These are phyloP conservation scores for Setaria italica DNA, from an alignment of 202 grass and related monocot genomes.

Conservation along the genomic window DNA sequence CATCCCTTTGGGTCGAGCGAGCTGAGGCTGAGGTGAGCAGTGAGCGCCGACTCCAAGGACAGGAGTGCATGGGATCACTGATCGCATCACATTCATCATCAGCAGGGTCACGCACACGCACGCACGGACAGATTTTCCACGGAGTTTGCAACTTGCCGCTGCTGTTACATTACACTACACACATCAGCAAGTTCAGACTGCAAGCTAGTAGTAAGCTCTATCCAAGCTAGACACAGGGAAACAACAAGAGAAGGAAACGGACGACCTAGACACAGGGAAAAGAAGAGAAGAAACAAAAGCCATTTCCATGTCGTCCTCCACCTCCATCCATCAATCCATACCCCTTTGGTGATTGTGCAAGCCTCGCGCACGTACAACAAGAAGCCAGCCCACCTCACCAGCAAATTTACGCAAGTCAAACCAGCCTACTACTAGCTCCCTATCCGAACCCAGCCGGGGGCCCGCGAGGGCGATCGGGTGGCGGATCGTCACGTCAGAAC, in stretches of 20 bases:
- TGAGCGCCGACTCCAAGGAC: conserved; percentile 8
- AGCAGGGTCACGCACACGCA: not conserved
- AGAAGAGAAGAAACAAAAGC: not conserved
- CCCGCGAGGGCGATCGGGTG: not conserved
- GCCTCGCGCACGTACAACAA: conserved; percentile 32
- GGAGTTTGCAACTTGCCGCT: conserved; percentile 23
- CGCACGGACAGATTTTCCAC: conserved; percentile 26
- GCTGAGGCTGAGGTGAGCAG: not conserved
- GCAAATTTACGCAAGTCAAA: conserved; percentile 46
- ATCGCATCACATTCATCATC: conserved; percentile 30
- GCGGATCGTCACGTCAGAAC: conserved; percentile 43
- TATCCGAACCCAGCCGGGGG: conserved; percentile 18
- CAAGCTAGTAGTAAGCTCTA: too few species aligned
- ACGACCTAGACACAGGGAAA: conserved; percentile 14
- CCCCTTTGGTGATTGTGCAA: conserved; percentile 34
- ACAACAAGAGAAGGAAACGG: not conserved
- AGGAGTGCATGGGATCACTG: conserved; percentile 21
- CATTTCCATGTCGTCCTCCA: conserved; percentile 23
- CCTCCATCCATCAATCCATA: not conserved
- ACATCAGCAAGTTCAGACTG: too few species aligned
- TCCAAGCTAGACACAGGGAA: too few species aligned
- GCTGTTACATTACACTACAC: conserved; percentile 45
- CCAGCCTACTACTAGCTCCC: not conserved
- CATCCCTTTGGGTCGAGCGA: not conserved
- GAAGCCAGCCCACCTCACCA: not conserved